Evolutionary conservation across 1,139 yeast genomes (phyloP).

Genomic region (Cylindricascospora bacillispora): DNA sequence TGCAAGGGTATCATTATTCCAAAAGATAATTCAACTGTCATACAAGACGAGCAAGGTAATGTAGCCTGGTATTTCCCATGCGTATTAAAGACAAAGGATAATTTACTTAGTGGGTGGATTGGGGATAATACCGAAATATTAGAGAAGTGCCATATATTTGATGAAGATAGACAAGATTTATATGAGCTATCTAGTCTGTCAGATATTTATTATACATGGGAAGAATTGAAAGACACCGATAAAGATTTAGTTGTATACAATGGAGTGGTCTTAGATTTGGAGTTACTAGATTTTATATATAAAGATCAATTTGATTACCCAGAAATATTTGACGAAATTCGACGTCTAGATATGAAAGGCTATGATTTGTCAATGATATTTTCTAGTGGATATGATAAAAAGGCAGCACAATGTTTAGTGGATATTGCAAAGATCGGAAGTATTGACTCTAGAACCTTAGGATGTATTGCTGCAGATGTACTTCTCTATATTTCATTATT

Average conservation of each 20-base stretch:
- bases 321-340: constrained; percentile 47
- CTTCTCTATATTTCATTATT: constrained; percentile 72
- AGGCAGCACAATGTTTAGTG: constrained; percentile 65
- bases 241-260: constrained; percentile 78
- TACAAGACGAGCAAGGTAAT: constrained; percentile 44
- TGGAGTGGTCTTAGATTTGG: constrained; percentile 76
- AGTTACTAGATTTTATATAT: constrained; percentile 62
- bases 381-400: constrained; percentile 55
- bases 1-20: constrained; percentile 74
- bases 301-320: constrained; percentile 63
- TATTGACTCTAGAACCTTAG: constrained; percentile 79
- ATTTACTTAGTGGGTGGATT: constrained; percentile 19
- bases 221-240: constrained; percentile 54
- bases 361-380: constrained; percentile 71
- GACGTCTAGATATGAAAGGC: constrained; percentile 51
- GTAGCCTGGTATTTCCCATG: constrained; percentile 98
- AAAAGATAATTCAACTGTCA: constrained; percentile 54
- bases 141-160: constrained; percentile 73
- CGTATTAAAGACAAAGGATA: constrained; percentile 54
- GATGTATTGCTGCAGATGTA: constrained; percentile 82
- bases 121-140: background rate
- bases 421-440: constrained; percentile 85
- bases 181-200: constrained; percentile 51
- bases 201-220: constrained; percentile 84
- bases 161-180: constrained; percentile 52